Conservation (phyloP, 2,329 filamentous ascomycete species). For the Leptographium flavum region DNA sequence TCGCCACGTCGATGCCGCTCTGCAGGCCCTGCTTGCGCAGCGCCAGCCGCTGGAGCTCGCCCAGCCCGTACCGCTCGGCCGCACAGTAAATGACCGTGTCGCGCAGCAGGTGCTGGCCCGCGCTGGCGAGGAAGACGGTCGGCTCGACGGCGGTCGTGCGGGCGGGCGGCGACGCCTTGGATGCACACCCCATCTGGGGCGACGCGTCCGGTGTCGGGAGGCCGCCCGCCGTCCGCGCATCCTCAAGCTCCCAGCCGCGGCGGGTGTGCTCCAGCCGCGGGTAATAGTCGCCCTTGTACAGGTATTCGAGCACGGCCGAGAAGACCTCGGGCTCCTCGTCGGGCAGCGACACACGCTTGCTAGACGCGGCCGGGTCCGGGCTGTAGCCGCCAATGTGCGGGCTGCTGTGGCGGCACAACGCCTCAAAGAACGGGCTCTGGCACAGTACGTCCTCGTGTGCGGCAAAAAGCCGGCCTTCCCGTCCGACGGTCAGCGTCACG, state of each 20-base stretch:
- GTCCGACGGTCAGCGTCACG: slow-evolving; percentile 72
- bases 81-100: slow-evolving; percentile 93
- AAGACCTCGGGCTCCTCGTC: slow-evolving; percentile 82
- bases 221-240: slow-evolving; percentile 16
- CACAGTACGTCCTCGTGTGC: slow-evolving; percentile 86
- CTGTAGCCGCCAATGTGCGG: slow-evolving; percentile 5
- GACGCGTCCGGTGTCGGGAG: slow-evolving; percentile 29
- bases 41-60: slow-evolving; percentile 81
- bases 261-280: slow-evolving; percentile 79
- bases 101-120: slow-evolving; percentile 65
- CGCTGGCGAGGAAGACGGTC: slow-evolving; percentile 63
- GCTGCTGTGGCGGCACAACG: slow-evolving; percentile 38
- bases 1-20: slow-evolving; percentile 79
- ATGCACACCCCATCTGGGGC: slow-evolving; percentile 25
- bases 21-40: slow-evolving; percentile 91
- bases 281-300: slow-evolving; percentile 95
- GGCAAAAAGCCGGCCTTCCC: slow-evolving; percentile 79
- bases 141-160: slow-evolving; percentile 42
- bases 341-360: slow-evolving; percentile 59
- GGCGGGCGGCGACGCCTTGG: slow-evolving; percentile 12
- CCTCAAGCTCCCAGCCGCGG: slow-evolving; percentile 78
- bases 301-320: slow-evolving; percentile 85
- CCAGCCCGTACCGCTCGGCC: slow-evolving; percentile 78
- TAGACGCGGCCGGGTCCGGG: slow-evolving; percentile 1
- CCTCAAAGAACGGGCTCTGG: slow-evolving; percentile 72